Conservation (phyloP, 495 filamentous ascomycete species). For the Xylaria bambusicola region DNA sequence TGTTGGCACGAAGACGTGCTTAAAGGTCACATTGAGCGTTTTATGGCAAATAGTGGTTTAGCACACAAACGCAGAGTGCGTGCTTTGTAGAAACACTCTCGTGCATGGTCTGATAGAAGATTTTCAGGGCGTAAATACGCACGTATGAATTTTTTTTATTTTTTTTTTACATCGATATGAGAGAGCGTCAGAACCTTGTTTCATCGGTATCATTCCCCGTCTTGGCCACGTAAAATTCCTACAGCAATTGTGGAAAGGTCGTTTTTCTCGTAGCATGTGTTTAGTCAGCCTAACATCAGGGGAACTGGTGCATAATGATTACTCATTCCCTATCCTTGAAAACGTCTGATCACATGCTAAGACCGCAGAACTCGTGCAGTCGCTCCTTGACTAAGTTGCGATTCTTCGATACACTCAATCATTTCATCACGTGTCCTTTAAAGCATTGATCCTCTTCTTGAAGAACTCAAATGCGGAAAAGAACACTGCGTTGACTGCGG, state of each 20-base stretch:
- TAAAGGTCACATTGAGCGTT: not conserved
- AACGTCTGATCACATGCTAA: slow-evolving; percentile 15
- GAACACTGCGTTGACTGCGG: slow-evolving; percentile 73
- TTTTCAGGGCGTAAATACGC: slow-evolving; percentile 9
- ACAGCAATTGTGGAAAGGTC: slow-evolving; percentile 1
- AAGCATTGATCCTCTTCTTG: slow-evolving; percentile 67
- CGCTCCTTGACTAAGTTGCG: not conserved
- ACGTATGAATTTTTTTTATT: slow-evolving; percentile 17
- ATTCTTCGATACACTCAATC: not conserved
- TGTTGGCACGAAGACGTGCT: slow-evolving; percentile 7
- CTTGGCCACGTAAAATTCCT: not conserved
- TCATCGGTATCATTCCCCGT: slow-evolving; percentile 1
- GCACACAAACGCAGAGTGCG: slow-evolving; percentile 2
- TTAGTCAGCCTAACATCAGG: not conserved
- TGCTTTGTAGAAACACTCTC: not conserved
- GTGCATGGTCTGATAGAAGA: not conserved
- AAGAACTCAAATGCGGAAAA: slow-evolving; percentile 76
- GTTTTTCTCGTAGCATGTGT: slow-evolving; percentile 1
- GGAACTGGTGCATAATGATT: slow-evolving; percentile 7
- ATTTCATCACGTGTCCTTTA: slow-evolving; percentile 41
- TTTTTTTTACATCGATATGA: slow-evolving; percentile 7
- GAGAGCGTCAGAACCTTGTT: not conserved
- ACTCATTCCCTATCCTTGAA: not conserved
- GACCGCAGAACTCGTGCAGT: slow-evolving; percentile 1
- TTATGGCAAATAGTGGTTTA: not conserved